Evolutionary conservation across 1,139 yeast genomes (phyloP).

Genomic region (Hanseniaspora sp.): DNA sequence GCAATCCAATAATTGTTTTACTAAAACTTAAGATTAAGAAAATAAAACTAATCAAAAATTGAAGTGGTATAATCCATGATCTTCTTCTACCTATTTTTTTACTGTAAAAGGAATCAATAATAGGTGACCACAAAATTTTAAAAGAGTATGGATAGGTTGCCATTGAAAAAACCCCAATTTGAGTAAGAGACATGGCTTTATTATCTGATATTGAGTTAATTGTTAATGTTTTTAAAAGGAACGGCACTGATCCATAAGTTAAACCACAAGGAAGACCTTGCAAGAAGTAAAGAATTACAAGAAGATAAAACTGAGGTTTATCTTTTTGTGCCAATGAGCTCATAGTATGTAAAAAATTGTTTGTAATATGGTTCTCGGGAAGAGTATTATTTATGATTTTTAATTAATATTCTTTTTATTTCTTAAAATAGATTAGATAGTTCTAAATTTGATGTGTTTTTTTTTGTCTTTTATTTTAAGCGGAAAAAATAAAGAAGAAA

Average conservation of each 20-base stretch:
- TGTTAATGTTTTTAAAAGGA: conserved; percentile 54
- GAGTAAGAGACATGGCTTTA: conserved; percentile 63
- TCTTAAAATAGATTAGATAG: background rate
- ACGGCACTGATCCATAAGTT: conserved; percentile 94
- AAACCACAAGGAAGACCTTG: conserved; percentile 96
- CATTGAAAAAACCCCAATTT: conserved; percentile 78
- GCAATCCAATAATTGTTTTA: conserved; percentile 39
- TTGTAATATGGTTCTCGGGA: too few species aligned
- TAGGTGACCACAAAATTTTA: conserved; percentile 88
- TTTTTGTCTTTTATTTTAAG: too few species aligned
- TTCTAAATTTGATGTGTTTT: too few species aligned
- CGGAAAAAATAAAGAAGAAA: too few species aligned
- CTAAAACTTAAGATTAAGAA: conserved; percentile 51
- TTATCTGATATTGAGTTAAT: conserved; percentile 18
- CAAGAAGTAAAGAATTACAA: conserved; percentile 62
- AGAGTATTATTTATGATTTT: too few species aligned
- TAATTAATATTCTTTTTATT: too few species aligned
- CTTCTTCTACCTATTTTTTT: conserved; percentile 66
- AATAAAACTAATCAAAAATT: conserved; percentile 59
- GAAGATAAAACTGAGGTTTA: conserved; percentile 58
- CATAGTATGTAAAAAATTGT: background rate
- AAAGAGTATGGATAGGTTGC: conserved; percentile 93
- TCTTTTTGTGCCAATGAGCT: conserved; percentile 33
- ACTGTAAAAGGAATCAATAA: conserved; percentile 77
- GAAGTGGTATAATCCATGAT: conserved; percentile 93